A percentile compares a stretch with the other conserved stretches of the same genome.
phyloP scores from a whole-genome alignment of 2,329 filamentous ascomycete species.

The Metarhizium brunneum region DNA sequence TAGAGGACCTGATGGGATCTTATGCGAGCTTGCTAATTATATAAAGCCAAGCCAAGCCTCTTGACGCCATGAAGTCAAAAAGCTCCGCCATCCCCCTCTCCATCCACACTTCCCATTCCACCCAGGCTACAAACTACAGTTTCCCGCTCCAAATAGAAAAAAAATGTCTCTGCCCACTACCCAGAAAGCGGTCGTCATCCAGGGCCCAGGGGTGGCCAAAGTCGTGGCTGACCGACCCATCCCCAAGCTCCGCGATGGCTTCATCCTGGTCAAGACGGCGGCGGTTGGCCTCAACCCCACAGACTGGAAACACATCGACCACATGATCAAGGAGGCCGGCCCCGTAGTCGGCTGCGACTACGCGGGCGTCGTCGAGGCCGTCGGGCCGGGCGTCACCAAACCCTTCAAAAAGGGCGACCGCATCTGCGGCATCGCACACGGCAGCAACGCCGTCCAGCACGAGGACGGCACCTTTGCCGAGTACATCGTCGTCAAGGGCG shows the following conservation, averaged over 20 bases:
- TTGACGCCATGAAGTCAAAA: no score
- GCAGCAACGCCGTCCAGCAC: constrained; percentile 10
- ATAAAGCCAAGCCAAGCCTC: no score
- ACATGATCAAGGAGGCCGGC: constrained; percentile 13
- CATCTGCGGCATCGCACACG: constrained; percentile 16
- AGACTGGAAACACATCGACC: constrained; percentile 23
- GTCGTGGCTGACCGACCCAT: constrained; percentile 2
- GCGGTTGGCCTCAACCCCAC: constrained; percentile 26
- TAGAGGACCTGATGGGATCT: no score
- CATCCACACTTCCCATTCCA: no score
- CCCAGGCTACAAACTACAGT: no score
- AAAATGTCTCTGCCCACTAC: no score
- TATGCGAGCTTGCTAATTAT: no score
- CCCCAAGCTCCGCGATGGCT: constrained; percentile 10
- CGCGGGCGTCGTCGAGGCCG: constrained; percentile 20
- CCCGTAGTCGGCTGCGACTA: constrained; percentile 25
- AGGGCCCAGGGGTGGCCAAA: constrained; percentile 5
- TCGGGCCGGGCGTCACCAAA: constrained; percentile 11
- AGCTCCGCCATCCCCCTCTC: no score
- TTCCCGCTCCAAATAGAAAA: no score
- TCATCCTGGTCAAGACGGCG: constrained; percentile 22
- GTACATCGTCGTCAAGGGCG: constrained; percentile 25
- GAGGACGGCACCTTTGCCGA: constrained; percentile 20
- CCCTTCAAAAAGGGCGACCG: constrained; percentile 15
- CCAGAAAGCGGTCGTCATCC: constrained; percentile 5